A percentile compares a stretch with the other conserved stretches of the same genome.
These are phyloP conservation scores for Monilinia polystroma DNA, from an alignment of 2,329 filamentous ascomycete genomes.

Conservation along the genomic window DNA sequence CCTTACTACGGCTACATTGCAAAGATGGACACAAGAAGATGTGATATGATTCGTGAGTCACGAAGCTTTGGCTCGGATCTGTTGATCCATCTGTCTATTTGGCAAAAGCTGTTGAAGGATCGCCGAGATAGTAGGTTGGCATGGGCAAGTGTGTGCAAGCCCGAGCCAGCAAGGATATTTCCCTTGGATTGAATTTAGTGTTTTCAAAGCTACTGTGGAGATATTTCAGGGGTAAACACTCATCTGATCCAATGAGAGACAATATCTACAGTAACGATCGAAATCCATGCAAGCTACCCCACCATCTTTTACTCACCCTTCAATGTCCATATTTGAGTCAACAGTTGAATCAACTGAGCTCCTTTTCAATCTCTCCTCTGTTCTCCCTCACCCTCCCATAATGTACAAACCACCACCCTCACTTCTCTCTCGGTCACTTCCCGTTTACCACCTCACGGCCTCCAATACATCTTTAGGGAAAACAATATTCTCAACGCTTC, in stretches of 20 bases:
- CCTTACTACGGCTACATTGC: neutral
- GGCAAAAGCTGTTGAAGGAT: neutral
- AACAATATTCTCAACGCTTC: constrained; percentile 22
- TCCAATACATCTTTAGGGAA: constrained; percentile 21
- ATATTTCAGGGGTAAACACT: neutral
- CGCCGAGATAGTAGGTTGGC: neutral
- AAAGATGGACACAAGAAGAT: constrained; percentile 3
- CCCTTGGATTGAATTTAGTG: neutral
- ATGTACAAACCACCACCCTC: constrained; percentile 21
- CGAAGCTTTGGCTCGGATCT: neutral
- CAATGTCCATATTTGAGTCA: neutral
- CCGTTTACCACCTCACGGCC: constrained; percentile 17
- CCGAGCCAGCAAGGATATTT: neutral
- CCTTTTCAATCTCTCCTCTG: neutral
- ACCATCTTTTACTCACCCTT: constrained; percentile 4
- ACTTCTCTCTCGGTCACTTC: constrained; percentile 13
- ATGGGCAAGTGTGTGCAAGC: neutral
- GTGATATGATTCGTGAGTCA: constrained; percentile 6
- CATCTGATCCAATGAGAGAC: neutral
- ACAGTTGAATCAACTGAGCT: constrained; percentile 2
- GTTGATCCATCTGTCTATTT: neutral
- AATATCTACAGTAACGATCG: neutral
- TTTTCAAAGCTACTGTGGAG: neutral
- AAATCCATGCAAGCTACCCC: constrained; percentile 11
- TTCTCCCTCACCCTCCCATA: neutral